Evolutionary conservation across 2,329 filamentous ascomycete species (phyloP), one percentile per base, ranked within the genome.

Genomic region (Claviceps africana): DNA sequence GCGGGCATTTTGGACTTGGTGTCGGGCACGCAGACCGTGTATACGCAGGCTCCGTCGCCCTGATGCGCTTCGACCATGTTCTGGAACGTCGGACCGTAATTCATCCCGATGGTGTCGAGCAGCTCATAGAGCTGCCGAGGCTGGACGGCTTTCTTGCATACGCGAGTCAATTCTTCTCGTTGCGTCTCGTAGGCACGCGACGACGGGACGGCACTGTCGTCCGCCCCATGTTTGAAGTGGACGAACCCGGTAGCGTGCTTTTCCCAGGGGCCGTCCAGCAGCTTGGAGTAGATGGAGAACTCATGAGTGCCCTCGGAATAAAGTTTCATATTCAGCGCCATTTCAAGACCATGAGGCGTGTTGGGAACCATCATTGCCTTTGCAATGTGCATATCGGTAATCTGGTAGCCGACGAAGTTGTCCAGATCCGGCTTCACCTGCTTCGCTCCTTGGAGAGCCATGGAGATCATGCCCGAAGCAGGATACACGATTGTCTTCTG

Each of bases 1-100:
- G 66, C 66, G 0, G 77, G 77, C 77, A 81, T 81, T 45, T 65
- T 69, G 2, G 70, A 64, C 56, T 64, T 72, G 2, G 76, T 80
- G 56, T 78, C 70, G 0, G 75, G 72, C 4, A 77, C 64, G 8
- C 61, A 59, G 4, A 78, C 60, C 2, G 62, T 65, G 50, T 65
- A 67, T 39, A 69, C 59, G 47, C 70, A 72, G 9, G 60, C 54
- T 17, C 62, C 59, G 22, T 61, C 55, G 1, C 66, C 60, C 40
- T 64, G 71, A 11, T 51, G 55, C 15, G 68, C 50, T 10, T 66
- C 56, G 2, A 67, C 58, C 31, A 78, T 67, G 53, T 78, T 78
- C 45, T 70, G 73, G 58, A 78, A 78, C 2, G 70, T 59, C 1
- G 69, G 62, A 0, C 75, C 75, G 51, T 78, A 78, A 48, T 73